Evolutionary conservation across 225 moss, liverwort and hornwort genomes (phyloP).

Genomic region (Thuidium tamariscinum): DNA sequence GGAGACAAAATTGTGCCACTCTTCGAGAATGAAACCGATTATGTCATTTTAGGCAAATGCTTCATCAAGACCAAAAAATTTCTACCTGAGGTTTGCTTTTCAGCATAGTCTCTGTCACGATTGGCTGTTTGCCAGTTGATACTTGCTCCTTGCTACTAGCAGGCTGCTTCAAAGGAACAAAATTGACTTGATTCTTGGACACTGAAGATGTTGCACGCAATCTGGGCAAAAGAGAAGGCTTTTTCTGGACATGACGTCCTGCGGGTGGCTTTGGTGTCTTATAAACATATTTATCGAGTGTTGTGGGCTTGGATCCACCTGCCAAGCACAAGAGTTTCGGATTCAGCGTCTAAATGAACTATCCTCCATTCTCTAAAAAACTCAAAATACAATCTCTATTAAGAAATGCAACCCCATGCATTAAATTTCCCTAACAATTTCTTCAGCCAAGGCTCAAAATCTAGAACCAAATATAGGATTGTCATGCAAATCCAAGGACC

Average conservation of each 20-base stretch:
- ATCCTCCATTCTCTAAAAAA: neutral
- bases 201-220: neutral
- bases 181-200: neutral
- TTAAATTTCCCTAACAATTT: neutral
- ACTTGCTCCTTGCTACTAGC: constrained; percentile 3
- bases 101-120: neutral
- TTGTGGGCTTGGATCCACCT: constrained; percentile 18
- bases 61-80: neutral
- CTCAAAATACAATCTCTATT: neutral
- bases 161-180: constrained; percentile 13
- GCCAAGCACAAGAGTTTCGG: constrained; percentile 1
- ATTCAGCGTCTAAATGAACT: neutral
- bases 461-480: neutral
- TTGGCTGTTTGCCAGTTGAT: constrained; percentile 3
- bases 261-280: constrained; percentile 14
- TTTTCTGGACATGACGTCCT: constrained; percentile 4
- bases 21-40: neutral
- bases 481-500: neutral
- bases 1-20: neutral
- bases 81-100: constrained; percentile 13
- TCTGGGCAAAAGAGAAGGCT: neutral
- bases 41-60: neutral
- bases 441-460: neutral
- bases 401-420: neutral
- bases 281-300: constrained; percentile 61